These are phyloP conservation scores for Erigeron philadelphicus DNA, from an alignment of 140 eudicot species.

Conservation along the genomic window DNA sequence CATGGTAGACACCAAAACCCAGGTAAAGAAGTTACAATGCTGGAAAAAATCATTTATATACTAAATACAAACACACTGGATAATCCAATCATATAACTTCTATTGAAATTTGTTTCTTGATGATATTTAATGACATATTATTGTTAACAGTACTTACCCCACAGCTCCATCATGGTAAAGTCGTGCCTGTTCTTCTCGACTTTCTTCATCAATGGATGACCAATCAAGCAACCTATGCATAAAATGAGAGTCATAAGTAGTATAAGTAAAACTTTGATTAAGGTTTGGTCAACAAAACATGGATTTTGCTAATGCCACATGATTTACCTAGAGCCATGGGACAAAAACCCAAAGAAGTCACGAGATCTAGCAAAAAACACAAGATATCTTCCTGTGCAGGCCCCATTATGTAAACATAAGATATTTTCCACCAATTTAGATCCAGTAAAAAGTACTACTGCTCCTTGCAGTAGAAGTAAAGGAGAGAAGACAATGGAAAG, in stretches of 20 bases:
- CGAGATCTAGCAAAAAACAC: slow-evolving; percentile 42
- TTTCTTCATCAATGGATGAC: slow-evolving; percentile 97
- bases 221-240: slow-evolving; percentile 77
- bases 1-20: neutral
- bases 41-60: neutral
- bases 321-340: slow-evolving; percentile 74
- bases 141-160: slow-evolving; percentile 43
- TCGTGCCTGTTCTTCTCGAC: slow-evolving; percentile 86
- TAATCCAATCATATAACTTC: neutral
- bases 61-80: neutral
- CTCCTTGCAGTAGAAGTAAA: slow-evolving; percentile 69
- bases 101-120: neutral
- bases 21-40: neutral
- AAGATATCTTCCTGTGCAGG: slow-evolving; percentile 47
- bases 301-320: neutral
- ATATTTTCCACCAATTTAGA: slow-evolving; percentile 59
- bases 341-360: slow-evolving; percentile 64
- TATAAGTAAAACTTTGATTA: neutral
- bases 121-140: neutral
- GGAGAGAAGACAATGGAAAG: slow-evolving; percentile 68
- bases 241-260: slow-evolving; percentile 16
- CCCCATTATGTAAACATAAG: slow-evolving; percentile 42
- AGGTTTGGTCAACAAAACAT: slow-evolving; percentile 13
- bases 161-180: slow-evolving; percentile 62
- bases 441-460: slow-evolving; percentile 54